A percentile compares a stretch with the other conserved stretches of the same genome.
Evolutionary conservation across 202 grass and related monocot genomes (phyloP).

Genomic region (Setaria italica): DNA sequence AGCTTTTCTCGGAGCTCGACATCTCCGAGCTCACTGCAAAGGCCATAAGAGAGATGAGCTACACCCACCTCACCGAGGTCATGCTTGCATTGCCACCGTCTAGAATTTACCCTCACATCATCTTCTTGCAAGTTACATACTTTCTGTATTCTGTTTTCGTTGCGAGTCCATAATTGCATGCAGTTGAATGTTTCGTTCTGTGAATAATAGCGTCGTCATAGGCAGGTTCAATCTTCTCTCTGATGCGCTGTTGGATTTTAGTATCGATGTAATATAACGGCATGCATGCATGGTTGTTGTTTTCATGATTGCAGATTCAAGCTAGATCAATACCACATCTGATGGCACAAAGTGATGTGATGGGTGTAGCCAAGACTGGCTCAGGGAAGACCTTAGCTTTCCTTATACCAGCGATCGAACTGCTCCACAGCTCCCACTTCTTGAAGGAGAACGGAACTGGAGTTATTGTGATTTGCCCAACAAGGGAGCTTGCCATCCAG

Average conservation of each 20-base stretch:
- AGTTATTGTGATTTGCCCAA: constrained; percentile 66
- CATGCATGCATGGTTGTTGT: background rate
- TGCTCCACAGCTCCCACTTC: constrained; percentile 51
- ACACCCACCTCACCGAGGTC: constrained; percentile 85
- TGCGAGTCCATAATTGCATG: background rate
- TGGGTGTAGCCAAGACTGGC: constrained; percentile 34
- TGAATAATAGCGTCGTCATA: background rate
- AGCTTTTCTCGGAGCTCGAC: constrained; percentile 65
- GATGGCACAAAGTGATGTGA: background rate
- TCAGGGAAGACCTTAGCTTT: constrained; percentile 73
- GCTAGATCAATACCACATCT: constrained; percentile 34
- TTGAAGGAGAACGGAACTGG: constrained; percentile 60
- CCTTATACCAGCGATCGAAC: constrained; percentile 66
- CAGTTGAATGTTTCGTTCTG: background rate
- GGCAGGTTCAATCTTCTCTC: background rate
- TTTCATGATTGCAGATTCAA: constrained; percentile 22
- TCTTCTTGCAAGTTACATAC: background rate
- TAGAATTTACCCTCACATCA: background rate
- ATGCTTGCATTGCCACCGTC: no score
- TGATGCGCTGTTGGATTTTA: background rate
- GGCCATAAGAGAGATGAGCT: constrained; percentile 82
- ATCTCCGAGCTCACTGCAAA: constrained; percentile 70
- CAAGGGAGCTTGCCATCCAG: constrained; percentile 78
- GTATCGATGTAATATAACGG: background rate
- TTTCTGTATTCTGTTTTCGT: background rate